phyloP scores from a whole-genome alignment of 768 basidiomycete genomes.

The Solioccasus polychromus region DNA sequence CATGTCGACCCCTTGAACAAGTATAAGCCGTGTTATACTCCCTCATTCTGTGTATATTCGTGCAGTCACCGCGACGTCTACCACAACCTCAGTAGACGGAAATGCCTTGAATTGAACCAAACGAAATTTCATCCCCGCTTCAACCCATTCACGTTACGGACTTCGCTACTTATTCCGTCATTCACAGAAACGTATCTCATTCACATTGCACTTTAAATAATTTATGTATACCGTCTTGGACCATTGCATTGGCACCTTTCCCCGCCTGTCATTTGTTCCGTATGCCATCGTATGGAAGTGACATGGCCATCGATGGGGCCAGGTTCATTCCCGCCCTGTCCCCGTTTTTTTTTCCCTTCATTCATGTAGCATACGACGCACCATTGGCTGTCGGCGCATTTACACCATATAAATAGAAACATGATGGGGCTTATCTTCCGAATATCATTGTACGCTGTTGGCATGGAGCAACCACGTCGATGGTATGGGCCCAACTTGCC shows the following conservation, averaged over 20 bases:
- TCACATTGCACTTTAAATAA: constrained; percentile 2
- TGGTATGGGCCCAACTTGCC: no score
- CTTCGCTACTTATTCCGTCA: constrained; percentile 18
- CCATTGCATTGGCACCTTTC: constrained; percentile 5
- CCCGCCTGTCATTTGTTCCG: background rate
- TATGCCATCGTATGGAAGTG: constrained; percentile 3
- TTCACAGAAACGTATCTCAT: background rate
- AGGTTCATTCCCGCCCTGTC: constrained; percentile 23
- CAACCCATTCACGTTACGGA: background rate
- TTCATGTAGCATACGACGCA: background rate
- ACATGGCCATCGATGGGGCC: background rate
- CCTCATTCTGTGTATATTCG: background rate
- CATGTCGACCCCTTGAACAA: background rate
- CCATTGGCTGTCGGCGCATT: background rate
- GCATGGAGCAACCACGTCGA: no score
- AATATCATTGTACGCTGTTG: no score
- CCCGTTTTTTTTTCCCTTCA: constrained; percentile 9
- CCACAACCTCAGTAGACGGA: constrained; percentile 5
- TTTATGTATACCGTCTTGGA: constrained; percentile 12
- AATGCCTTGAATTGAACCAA: constrained; percentile 8
- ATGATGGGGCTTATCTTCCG: no score
- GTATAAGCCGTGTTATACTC: background rate
- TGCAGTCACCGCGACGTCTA: background rate
- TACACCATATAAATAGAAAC: constrained; percentile 1
- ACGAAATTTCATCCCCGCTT: background rate